Evolutionary conservation across 176 grass and related monocot genomes (phyloP).

Genomic region (Zoysia japonica): DNA sequence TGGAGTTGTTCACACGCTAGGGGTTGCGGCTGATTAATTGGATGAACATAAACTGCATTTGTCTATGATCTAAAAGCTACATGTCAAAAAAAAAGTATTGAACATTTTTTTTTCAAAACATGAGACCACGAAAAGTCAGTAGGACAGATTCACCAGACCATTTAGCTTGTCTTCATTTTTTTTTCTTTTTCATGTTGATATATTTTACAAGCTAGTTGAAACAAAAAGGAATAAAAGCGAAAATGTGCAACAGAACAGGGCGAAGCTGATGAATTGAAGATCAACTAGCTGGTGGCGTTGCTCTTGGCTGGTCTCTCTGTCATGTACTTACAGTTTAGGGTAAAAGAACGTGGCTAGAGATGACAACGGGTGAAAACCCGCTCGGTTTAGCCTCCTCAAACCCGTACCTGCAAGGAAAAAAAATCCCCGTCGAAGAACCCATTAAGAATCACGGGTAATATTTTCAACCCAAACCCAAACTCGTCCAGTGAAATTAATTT

Average conservation of each 20-base stretch:
- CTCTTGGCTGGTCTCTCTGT: conserved; percentile 38
- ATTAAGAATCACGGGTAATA: too few relatives aligned
- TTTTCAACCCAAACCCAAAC: too few relatives aligned
- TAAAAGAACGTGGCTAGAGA: conserved; percentile 41
- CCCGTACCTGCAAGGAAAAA: too few relatives aligned
- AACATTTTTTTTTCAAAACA: not conserved
- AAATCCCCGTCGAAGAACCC: too few relatives aligned
- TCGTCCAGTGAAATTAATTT: too few relatives aligned
- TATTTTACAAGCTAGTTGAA: conserved; percentile 52
- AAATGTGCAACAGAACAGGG: conserved; percentile 25
- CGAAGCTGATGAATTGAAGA: conserved; percentile 31
- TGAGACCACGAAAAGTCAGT: not conserved
- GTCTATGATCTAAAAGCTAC: not conserved
- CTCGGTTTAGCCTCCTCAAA: too few relatives aligned
- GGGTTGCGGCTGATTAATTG: not conserved
- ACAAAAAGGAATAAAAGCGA: conserved; percentile 23
- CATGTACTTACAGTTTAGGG: conserved; percentile 59
- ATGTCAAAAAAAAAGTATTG: conserved; percentile 6
- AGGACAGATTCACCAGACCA: conserved; percentile 1
- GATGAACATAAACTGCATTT: not conserved
- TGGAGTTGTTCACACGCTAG: not conserved
- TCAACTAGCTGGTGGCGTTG: conserved; percentile 41
- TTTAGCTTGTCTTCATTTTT: conserved; percentile 26
- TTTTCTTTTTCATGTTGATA: conserved; percentile 39
- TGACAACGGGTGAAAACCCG: too few relatives aligned